A percentile compares a stretch with the other conserved stretches of the same genome.
phyloP scores from a whole-genome alignment of 805 yeast genomes.

The Lipomyces sp. region DNA sequence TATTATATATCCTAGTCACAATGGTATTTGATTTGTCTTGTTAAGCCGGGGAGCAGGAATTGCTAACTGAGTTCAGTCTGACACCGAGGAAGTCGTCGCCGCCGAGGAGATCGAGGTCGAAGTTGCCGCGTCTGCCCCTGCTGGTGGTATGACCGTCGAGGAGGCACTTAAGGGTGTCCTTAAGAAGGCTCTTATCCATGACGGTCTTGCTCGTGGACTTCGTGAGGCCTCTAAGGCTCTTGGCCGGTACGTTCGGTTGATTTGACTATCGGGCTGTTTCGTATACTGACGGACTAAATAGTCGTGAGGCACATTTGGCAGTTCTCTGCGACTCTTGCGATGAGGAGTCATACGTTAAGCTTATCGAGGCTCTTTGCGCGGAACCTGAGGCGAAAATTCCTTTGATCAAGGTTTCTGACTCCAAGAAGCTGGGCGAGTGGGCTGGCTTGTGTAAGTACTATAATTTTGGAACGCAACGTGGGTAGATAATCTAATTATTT shows the following conservation, averaged over 20 bases:
- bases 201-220: slow-evolving; percentile 99
- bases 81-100: slow-evolving; percentile 76
- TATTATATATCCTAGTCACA: slow-evolving; percentile 14
- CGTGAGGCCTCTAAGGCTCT: slow-evolving; percentile 99
- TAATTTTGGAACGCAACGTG: neutral
- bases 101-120: slow-evolving; percentile 77
- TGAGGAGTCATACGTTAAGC: slow-evolving; percentile 93
- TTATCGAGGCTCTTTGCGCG: slow-evolving; percentile 99
- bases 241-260: slow-evolving; percentile 57
- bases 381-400: slow-evolving; percentile 96
- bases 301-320: slow-evolving; percentile 92
- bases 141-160: slow-evolving; percentile 91
- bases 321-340: slow-evolving; percentile 98
- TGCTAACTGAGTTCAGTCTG: slow-evolving; percentile 26
- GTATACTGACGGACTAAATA: slow-evolving; percentile 10
- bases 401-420: slow-evolving; percentile 98
- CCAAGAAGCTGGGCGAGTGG: slow-evolving; percentile 99
- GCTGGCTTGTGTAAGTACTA: slow-evolving; percentile 77
- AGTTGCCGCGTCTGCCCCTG: slow-evolving; percentile 77
- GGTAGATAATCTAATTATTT: neutral
- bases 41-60: neutral
- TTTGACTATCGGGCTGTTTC: neutral
- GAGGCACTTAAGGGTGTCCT: slow-evolving; percentile 98
- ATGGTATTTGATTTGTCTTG: slow-evolving; percentile 35
- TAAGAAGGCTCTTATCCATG: slow-evolving; percentile 97